A percentile compares a stretch with the other conserved stretches of the same genome.
phyloP scores from a whole-genome alignment of 768 basidiomycete genomes.

The Gelatoporia subvermispora region DNA sequence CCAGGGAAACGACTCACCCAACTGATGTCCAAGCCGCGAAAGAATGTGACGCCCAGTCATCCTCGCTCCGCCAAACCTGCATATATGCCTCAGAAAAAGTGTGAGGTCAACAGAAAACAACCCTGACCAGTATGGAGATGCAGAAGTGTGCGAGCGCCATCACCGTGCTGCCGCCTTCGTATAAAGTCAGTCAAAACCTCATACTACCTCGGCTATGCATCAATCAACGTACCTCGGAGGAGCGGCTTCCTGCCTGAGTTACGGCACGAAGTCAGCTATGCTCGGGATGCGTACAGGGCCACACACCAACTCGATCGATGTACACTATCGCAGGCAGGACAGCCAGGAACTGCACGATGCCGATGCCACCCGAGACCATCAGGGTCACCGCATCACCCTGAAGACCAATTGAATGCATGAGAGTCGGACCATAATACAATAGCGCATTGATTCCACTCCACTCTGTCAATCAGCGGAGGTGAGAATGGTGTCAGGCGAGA shows the following conservation, averaged over 20 bases:
- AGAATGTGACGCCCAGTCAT: conserved; percentile 54
- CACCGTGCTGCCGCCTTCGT: conserved; percentile 47
- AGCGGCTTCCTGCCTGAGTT: conserved; percentile 58
- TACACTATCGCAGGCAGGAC: conserved; percentile 69
- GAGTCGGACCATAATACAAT: conserved; percentile 75
- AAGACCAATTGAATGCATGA: conserved; percentile 62
- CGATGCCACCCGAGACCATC: conserved; percentile 73
- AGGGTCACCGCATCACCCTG: conserved; percentile 54
- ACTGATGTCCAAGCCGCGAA: conserved; percentile 68
- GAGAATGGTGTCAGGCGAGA: background rate
- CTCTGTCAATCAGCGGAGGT: conserved; percentile 38
- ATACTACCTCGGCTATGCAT: background rate
- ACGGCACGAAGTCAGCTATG: background rate
- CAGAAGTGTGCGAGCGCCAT: conserved; percentile 64
- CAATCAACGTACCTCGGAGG: conserved; percentile 37
- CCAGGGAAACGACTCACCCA: conserved; percentile 37
- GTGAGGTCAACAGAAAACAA: background rate
- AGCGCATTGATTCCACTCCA: conserved; percentile 87
- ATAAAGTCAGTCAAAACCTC: background rate
- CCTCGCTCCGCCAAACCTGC: conserved; percentile 45
- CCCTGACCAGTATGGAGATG: conserved; percentile 57
- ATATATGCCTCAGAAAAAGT: background rate
- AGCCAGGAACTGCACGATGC: conserved; percentile 72
- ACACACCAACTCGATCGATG: conserved; percentile 58
- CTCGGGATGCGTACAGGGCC: background rate